A percentile compares a stretch with the other conserved stretches of the same genome.
These are phyloP conservation scores for Boechera stricta DNA, from an alignment of 345 rosid species.

Conservation along the genomic window DNA sequence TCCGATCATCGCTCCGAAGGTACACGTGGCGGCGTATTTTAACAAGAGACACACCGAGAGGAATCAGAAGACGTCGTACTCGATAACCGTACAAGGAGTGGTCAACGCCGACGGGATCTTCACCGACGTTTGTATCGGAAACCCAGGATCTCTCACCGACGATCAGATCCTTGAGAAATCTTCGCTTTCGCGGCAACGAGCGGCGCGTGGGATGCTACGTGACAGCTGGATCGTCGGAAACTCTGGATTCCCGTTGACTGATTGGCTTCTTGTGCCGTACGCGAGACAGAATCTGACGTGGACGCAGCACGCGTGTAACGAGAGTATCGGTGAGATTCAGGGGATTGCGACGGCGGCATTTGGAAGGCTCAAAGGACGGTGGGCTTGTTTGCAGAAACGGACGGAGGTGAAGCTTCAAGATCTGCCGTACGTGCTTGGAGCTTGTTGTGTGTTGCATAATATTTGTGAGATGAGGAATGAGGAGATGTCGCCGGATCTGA, in stretches of 20 bases:
- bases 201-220: slow-evolving; percentile 57
- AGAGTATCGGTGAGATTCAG: slow-evolving; percentile 56
- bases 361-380: slow-evolving; percentile 66
- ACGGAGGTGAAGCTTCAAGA: slow-evolving; percentile 83
- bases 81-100: slow-evolving; percentile 82
- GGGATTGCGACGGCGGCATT: slow-evolving; percentile 58
- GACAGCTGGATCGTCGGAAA: slow-evolving; percentile 73
- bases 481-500: slow-evolving; percentile 52
- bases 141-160: slow-evolving; percentile 82
- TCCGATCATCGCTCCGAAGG: slow-evolving; percentile 82
- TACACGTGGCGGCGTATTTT: slow-evolving; percentile 69
- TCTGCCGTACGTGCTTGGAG: slow-evolving; percentile 80
- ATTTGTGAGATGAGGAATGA: slow-evolving; percentile 81
- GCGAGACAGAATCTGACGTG: slow-evolving; percentile 73
- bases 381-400: slow-evolving; percentile 81
- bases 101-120: slow-evolving; percentile 71
- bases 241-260: slow-evolving; percentile 66
- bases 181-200: slow-evolving; percentile 63
- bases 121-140: slow-evolving; percentile 82
- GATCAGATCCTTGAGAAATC: slow-evolving; percentile 79
- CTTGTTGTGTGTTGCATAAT: slow-evolving; percentile 84
- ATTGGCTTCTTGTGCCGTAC: slow-evolving; percentile 82
- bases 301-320: slow-evolving; percentile 79
- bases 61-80: slow-evolving; percentile 84
- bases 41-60: slow-evolving; percentile 85